Percentiles rank a stretch among this genome's conserved stretches.
These are phyloP conservation scores for Pichia manshurica DNA, from an alignment of 805 yeast species.

Conservation along the genomic window DNA sequence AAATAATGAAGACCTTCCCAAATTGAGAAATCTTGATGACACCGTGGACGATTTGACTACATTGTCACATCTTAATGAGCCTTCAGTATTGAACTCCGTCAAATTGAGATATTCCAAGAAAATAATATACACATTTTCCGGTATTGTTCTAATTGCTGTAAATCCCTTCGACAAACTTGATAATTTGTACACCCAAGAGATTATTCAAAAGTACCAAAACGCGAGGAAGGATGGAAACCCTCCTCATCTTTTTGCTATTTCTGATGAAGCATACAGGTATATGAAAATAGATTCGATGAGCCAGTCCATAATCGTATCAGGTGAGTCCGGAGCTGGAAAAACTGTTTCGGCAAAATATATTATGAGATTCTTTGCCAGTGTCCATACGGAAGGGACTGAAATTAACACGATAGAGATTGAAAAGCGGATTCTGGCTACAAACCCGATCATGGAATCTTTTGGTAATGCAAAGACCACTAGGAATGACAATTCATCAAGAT, in stretches of 20 bases:
- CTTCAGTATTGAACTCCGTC: conserved; percentile 95
- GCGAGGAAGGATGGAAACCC: conserved; percentile 88
- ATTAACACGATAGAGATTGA: conserved; percentile 52
- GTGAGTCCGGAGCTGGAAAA: conserved; percentile 98
- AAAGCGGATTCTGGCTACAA: conserved; percentile 90
- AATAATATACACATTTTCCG: conserved; percentile 90
- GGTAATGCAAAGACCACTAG: conserved; percentile 98
- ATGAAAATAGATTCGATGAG: conserved; percentile 80
- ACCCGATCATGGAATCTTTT: conserved; percentile 96
- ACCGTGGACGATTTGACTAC: conserved; percentile 95
- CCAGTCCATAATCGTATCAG: conserved; percentile 96
- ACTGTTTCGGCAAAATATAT: conserved; percentile 96
- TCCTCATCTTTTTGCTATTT: conserved; percentile 95
- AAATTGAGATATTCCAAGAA: conserved; percentile 80
- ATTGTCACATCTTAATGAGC: conserved; percentile 88
- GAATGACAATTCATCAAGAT: conserved; percentile 95
- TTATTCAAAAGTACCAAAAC: conserved; percentile 90
- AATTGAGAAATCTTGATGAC: conserved; percentile 85
- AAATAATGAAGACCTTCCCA: conserved; percentile 57
- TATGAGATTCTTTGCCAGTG: conserved; percentile 95
- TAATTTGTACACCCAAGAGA: conserved; percentile 80
- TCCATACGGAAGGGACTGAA: conserved; percentile 63
- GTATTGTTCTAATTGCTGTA: conserved; percentile 92
- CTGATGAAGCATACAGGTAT: conserved; percentile 92
- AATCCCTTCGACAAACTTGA: conserved; percentile 92